Conservation (phyloP, 1,139 yeast genomes). For the Taphrina pruni region DNA sequence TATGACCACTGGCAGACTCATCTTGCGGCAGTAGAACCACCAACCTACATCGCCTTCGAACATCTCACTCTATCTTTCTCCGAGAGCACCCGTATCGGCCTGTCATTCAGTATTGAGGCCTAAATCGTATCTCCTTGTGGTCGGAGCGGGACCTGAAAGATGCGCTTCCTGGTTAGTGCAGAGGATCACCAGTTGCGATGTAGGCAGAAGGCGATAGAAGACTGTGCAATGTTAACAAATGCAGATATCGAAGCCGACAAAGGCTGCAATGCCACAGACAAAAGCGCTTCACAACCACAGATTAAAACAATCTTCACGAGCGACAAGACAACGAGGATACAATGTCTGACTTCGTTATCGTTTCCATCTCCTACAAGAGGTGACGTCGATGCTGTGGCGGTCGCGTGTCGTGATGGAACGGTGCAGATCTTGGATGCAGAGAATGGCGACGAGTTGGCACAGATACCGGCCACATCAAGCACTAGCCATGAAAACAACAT, state of each 20-base stretch:
- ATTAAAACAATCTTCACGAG: slow-evolving; percentile 48
- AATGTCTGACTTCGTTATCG: slow-evolving; percentile 48
- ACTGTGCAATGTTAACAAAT: not conserved
- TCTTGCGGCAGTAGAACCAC: too few species aligned
- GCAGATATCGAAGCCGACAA: slow-evolving; percentile 7
- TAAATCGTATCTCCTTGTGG: too few species aligned
- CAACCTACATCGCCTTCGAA: too few species aligned
- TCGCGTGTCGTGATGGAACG: slow-evolving; percentile 39
- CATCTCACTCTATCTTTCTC: too few species aligned
- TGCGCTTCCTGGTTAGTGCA: slow-evolving; percentile 19
- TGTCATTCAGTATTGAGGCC: too few species aligned
- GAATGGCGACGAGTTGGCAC: slow-evolving; percentile 49
- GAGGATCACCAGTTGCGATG: slow-evolving; percentile 11
- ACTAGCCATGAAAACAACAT: slow-evolving; percentile 46
- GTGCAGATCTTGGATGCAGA: slow-evolving; percentile 45
- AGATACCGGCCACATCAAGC: slow-evolving; percentile 51
- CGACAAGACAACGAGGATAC: slow-evolving; percentile 49
- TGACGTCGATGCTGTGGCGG: slow-evolving; percentile 16
- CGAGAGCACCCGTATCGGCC: too few species aligned
- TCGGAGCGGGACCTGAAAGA: not conserved
- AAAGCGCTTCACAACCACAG: slow-evolving; percentile 49
- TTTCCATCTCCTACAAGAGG: slow-evolving; percentile 5
- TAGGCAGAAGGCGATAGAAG: not conserved
- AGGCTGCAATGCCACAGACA: slow-evolving; percentile 49
- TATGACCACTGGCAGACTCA: too few species aligned